Conservation (phyloP, 2,329 filamentous ascomycete species). For the Colletotrichum chrysophilum region DNA sequence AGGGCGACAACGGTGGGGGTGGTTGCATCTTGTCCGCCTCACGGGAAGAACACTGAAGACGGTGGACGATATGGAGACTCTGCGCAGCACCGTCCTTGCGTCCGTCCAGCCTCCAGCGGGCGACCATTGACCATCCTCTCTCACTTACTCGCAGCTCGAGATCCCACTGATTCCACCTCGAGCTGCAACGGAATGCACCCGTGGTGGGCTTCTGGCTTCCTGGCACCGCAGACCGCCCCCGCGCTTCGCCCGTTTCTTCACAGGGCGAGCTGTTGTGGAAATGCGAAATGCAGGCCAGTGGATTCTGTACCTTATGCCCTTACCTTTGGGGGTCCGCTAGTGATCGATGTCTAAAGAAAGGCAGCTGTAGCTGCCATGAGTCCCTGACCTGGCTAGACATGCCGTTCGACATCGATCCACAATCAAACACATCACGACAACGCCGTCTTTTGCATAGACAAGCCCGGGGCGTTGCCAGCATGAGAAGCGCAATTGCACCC, state of each 20-base stretch:
- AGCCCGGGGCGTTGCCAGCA: background rate
- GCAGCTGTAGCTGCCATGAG: background rate
- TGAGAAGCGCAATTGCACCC: background rate
- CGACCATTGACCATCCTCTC: background rate
- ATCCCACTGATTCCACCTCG: background rate
- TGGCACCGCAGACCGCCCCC: background rate
- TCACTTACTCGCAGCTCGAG: background rate
- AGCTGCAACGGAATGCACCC: background rate
- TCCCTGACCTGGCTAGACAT: background rate
- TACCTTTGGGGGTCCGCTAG: background rate
- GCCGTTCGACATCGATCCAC: background rate
- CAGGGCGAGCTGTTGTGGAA: constrained; percentile 5
- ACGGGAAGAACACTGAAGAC: background rate
- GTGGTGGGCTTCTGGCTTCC: background rate
- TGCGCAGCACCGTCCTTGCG: background rate
- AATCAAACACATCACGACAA: background rate
- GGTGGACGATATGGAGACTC: background rate
- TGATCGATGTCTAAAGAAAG: background rate
- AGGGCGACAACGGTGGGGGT: background rate
- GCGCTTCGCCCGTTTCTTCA: constrained; percentile 6
- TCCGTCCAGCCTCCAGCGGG: background rate
- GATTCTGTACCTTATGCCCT: background rate
- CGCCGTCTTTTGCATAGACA: background rate
- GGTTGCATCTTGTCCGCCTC: constrained; percentile 15
- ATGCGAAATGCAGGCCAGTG: constrained; percentile 6